Evolutionary conservation across 352 stramenopile species (phyloP), one percentile per base, ranked within the genome.

Genomic region (Phytophthora pistaciae): DNA sequence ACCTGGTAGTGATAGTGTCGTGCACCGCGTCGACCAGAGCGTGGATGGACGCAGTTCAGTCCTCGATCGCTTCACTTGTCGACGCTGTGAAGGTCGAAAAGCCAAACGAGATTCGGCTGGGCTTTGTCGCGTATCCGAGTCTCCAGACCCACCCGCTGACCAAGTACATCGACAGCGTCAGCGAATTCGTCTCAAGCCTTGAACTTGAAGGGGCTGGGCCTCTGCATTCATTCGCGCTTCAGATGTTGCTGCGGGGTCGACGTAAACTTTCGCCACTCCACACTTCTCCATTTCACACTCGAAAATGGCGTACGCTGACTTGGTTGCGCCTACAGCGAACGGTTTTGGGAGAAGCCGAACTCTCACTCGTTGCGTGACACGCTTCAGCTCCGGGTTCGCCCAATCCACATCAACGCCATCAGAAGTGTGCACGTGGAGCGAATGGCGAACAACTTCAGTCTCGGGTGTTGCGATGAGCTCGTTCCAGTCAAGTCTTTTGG

Each of bases 381-480:
- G 46, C n/a, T 29, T 53, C 5, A 53, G 46, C 23, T 53, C 46
- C 14, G 46, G 18, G n/a, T 53, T 53, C 11, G 46, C n/a, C 46
- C 46, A 53, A 8, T 53, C 18, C 14, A 27, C 20, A 13, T 20
- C 46, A 13, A 11, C 46, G 14, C 46, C 46, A 21, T 16, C 20
- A 3, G 18, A 9, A 20, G n/a, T 25, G 18, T 23, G 14, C 5
- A 53, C 46, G 10, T 31, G 46, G 2, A 53, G 46, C 23, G 46
- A 53, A 53, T 53, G 46, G 6, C 46, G 46, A 23, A 53, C n/a
- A 5, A 53, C 46, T 53, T 53, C 46, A 53, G 20, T 25, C n/a
- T 53, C 46, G 10, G 46, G 18, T 53, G n/a, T 23, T 25, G 18
- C 18, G 46, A 53, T 53, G 46, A 53, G 46, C 46, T 53, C n/a